Evolutionary conservation across 2,329 filamentous ascomycete genomes (phyloP).

Genomic region (Scedosporium aurantiacum): DNA sequence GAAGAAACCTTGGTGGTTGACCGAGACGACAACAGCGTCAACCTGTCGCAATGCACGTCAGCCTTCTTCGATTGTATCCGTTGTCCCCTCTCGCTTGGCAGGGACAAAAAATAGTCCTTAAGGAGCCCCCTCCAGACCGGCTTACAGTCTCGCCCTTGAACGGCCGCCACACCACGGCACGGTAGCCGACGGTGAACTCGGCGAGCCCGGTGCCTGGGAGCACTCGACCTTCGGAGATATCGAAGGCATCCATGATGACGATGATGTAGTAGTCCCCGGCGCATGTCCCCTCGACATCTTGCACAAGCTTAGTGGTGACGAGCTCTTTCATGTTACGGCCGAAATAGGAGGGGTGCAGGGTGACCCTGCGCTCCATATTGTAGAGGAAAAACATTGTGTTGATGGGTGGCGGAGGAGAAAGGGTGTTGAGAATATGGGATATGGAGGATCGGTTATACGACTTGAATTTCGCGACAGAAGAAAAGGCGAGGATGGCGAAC

Average conservation of each 20-base stretch:
- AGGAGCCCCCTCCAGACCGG: background rate
- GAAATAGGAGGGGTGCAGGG: conserved; percentile 94
- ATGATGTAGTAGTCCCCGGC: conserved; percentile 96
- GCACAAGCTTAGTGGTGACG: conserved; percentile 77
- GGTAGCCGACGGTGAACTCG: conserved; percentile 90
- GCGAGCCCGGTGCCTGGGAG: conserved; percentile 84
- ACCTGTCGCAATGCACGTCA: conserved; percentile 45
- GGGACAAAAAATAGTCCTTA: conserved; percentile 11
- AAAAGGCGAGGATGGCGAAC: too few species aligned
- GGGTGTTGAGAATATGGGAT: background rate
- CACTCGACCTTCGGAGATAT: conserved; percentile 87
- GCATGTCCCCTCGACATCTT: conserved; percentile 90
- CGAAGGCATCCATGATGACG: conserved; percentile 91
- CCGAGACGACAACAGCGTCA: conserved; percentile 84
- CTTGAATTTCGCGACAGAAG: background rate
- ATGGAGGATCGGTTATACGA: background rate
- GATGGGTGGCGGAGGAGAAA: background rate
- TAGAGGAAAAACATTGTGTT: conserved; percentile 91
- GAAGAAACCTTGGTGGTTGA: conserved; percentile 89
- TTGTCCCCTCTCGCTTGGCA: conserved; percentile 10
- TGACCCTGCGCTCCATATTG: conserved; percentile 89
- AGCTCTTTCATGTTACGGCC: conserved; percentile 87
- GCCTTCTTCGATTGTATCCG: conserved; percentile 12
- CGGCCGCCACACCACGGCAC: conserved; percentile 92
- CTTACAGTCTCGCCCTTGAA: conserved; percentile 96